Conservation (phyloP, 805 yeast species). For the Peterozyma xylosa region DNA sequence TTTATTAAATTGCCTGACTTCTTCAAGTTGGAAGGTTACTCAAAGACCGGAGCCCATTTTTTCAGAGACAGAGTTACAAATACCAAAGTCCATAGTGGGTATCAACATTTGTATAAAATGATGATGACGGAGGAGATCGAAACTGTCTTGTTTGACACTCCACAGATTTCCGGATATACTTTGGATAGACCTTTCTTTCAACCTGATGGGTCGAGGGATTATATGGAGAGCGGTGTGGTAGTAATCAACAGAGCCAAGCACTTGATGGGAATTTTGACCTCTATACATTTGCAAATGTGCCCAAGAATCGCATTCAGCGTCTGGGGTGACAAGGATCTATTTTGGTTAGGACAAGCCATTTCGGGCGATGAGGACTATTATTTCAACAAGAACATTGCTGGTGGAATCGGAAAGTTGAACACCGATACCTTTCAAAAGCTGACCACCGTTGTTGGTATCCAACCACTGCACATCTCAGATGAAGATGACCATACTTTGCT, state of each 20-base stretch:
- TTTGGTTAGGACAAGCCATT: slow-evolving; percentile 62
- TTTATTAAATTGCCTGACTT: slow-evolving; percentile 20
- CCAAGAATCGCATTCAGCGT: slow-evolving; percentile 38
- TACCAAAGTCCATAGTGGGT: slow-evolving; percentile 19
- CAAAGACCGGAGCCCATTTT: slow-evolving; percentile 31
- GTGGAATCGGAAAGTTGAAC: slow-evolving; percentile 38
- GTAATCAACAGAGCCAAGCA: slow-evolving; percentile 40
- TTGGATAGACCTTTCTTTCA: slow-evolving; percentile 28
- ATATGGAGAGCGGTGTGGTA: slow-evolving; percentile 43
- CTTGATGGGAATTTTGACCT: slow-evolving; percentile 37
- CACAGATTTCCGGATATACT: slow-evolving; percentile 26
- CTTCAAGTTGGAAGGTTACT: slow-evolving; percentile 26
- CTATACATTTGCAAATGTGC: slow-evolving; percentile 35
- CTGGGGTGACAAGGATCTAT: slow-evolving; percentile 76
- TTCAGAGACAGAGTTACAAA: slow-evolving; percentile 41
- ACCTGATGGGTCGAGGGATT: slow-evolving; percentile 31
- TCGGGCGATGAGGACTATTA: slow-evolving; percentile 47
- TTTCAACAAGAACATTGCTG: slow-evolving; percentile 47
- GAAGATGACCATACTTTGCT: slow-evolving; percentile 37
- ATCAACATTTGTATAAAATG: slow-evolving; percentile 34
- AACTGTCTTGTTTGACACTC: slow-evolving; percentile 26
- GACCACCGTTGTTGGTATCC: slow-evolving; percentile 24
- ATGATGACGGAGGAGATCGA: slow-evolving; percentile 38
- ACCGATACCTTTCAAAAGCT: neutral
- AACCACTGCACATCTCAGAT: slow-evolving; percentile 54